Conservation (phyloP, 2,329 filamentous ascomycete genomes). For the Triangularia verruculosa region DNA sequence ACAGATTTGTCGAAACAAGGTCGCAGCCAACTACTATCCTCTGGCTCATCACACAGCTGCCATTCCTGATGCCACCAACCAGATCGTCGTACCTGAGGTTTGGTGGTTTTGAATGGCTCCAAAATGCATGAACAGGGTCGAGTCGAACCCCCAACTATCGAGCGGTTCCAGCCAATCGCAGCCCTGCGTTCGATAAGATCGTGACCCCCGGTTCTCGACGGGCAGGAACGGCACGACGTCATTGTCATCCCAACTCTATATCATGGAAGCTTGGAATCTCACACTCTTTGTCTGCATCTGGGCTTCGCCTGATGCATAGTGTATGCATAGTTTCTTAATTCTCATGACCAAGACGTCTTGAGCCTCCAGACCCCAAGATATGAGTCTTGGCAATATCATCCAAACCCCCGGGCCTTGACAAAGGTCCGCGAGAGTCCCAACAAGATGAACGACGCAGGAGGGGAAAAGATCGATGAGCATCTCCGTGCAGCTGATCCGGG, state of each 20-base stretch:
- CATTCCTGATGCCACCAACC: background rate
- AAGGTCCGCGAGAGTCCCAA: background rate
- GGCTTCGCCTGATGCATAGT: background rate
- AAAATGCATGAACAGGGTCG: background rate
- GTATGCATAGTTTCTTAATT: background rate
- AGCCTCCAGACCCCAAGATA: background rate
- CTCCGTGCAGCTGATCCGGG: constrained; percentile 30
- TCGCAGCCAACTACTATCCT: background rate
- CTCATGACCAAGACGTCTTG: background rate
- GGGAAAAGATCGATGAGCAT: constrained; percentile 29
- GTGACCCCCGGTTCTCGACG: background rate
- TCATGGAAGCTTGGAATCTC: background rate
- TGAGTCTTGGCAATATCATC: background rate
- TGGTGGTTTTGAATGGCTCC: background rate
- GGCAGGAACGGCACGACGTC: background rate
- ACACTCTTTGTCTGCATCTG: background rate
- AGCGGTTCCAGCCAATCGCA: background rate
- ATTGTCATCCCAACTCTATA: background rate
- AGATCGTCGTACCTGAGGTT: background rate
- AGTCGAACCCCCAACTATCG: background rate
- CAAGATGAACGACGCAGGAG: constrained; percentile 32
- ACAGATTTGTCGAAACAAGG: background rate
- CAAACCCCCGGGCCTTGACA: background rate
- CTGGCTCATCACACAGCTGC: background rate
- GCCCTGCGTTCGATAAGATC: background rate